phyloP scores from a whole-genome alignment of 2,329 filamentous ascomycete genomes.

The Plenodomus lindquistii region DNA sequence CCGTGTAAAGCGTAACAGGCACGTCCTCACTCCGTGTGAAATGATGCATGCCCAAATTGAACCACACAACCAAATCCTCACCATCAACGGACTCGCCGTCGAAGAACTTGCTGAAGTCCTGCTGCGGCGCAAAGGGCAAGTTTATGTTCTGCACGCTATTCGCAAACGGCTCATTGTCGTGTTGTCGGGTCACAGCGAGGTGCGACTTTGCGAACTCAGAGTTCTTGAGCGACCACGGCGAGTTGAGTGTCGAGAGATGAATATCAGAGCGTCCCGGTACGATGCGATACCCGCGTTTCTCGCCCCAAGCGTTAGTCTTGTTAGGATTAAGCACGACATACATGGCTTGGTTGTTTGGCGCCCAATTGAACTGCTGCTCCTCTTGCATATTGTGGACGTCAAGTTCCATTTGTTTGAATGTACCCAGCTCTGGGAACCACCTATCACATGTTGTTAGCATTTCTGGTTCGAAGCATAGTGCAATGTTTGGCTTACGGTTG shows the following conservation, averaged over 20 bases:
- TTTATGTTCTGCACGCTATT: constrained; percentile 44
- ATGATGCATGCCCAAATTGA: constrained; percentile 57
- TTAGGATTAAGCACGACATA: constrained; percentile 59
- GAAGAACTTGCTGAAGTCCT: constrained; percentile 58
- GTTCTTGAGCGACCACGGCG: constrained; percentile 42
- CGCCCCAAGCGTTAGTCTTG: constrained; percentile 54
- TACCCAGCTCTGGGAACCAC: too few relatives aligned
- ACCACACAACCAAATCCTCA: constrained; percentile 51
- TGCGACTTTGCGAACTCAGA: constrained; percentile 44
- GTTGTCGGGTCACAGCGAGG: constrained; percentile 49
- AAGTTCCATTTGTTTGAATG: too few relatives aligned
- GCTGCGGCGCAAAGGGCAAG: constrained; percentile 46
- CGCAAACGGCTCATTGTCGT: constrained; percentile 51
- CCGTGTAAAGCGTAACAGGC: too few relatives aligned
- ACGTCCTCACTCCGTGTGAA: constrained; percentile 13
- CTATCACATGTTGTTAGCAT: too few relatives aligned
- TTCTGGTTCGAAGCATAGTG: too few relatives aligned
- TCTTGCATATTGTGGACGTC: too few relatives aligned
- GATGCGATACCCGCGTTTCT: constrained; percentile 57
- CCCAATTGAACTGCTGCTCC: too few relatives aligned
- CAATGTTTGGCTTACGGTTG: too few relatives aligned
- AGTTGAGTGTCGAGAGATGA: constrained; percentile 43
- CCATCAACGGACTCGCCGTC: constrained; percentile 50
- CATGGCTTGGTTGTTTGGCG: too few relatives aligned
- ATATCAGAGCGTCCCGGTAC: constrained; percentile 23